Conservation (phyloP, 805 yeast genomes). For the Sugiyamaella qingdaonensis region DNA sequence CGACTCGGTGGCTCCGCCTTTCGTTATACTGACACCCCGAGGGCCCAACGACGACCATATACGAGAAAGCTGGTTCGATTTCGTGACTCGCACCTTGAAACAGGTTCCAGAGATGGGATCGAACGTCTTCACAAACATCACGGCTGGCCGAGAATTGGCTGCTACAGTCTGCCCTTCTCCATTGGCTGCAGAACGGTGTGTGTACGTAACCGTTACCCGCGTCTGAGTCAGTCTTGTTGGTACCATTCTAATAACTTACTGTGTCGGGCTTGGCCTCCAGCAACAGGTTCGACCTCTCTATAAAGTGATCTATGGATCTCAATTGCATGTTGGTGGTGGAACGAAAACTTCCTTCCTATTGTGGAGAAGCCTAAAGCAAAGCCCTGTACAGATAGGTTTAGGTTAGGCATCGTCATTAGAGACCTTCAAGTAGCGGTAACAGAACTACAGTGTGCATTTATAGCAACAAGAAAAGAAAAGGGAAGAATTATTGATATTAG, state of each 20-base stretch:
- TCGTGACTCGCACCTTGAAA: conserved; percentile 53
- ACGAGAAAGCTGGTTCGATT: conserved; percentile 69
- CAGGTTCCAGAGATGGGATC: conserved; percentile 63
- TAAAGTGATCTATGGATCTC: conserved; percentile 38
- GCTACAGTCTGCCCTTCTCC: conserved; percentile 23
- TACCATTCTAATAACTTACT: conserved; percentile 20
- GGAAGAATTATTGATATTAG: too few relatives aligned
- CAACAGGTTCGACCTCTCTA: conserved; percentile 39
- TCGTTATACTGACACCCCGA: conserved; percentile 26
- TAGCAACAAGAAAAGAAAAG: too few relatives aligned
- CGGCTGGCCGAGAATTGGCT: conserved; percentile 30
- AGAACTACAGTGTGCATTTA: too few relatives aligned
- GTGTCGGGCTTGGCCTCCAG: conserved; percentile 42
- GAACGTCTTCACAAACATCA: conserved; percentile 52
- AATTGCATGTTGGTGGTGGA: conserved; percentile 5
- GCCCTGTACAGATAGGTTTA: too few relatives aligned
- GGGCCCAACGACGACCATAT: conserved; percentile 66
- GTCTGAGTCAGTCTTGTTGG: conserved; percentile 16
- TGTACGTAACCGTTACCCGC: conserved; percentile 34
- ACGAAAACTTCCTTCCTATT: too few relatives aligned
- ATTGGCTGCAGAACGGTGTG: conserved; percentile 20
- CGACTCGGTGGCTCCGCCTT: not conserved
- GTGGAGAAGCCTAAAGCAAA: too few relatives aligned
- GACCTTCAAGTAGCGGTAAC: too few relatives aligned
- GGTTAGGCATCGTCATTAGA: not conserved